Conservation (phyloP, 2,329 filamentous ascomycete genomes). For the Colletotrichum godetiae region DNA sequence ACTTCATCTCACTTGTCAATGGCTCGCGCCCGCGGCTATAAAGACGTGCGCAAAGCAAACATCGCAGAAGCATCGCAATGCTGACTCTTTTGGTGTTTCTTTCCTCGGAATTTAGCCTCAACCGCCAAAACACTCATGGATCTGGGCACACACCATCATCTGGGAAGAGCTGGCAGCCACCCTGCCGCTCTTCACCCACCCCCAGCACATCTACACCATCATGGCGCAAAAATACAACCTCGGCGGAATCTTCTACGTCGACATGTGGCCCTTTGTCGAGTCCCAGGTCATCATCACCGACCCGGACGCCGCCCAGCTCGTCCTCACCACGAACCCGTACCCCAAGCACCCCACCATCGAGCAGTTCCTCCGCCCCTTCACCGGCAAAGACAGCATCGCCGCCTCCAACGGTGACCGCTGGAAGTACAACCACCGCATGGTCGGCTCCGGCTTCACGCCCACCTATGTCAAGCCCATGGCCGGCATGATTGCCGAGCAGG, state of each 20-base stretch:
- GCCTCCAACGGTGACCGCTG: constrained; percentile 42
- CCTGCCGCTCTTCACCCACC: constrained; percentile 40
- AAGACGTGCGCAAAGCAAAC: neutral
- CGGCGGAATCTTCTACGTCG: constrained; percentile 46
- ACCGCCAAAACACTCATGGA: constrained; percentile 37
- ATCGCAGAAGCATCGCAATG: neutral
- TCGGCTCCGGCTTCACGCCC: constrained; percentile 43
- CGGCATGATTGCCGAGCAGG: constrained; percentile 41
- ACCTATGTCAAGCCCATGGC: constrained; percentile 40
- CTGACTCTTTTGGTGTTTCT: neutral
- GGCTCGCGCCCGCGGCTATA: too few species aligned
- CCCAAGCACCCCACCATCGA: constrained; percentile 37
- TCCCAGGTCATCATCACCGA: constrained; percentile 41
- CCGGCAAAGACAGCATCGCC: constrained; percentile 39
- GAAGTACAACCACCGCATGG: constrained; percentile 43
- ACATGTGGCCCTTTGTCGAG: constrained; percentile 44
- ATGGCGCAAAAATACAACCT: constrained; percentile 40
- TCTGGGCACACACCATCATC: constrained; percentile 39
- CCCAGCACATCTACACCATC: constrained; percentile 39
- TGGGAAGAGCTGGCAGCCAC: constrained; percentile 32
- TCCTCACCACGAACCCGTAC: constrained; percentile 38
- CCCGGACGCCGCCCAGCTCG: constrained; percentile 41
- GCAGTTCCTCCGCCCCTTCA: constrained; percentile 38
- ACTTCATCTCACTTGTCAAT: neutral
- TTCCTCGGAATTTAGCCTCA: neutral